phyloP scores from a whole-genome alignment of 2,329 filamentous ascomycete species.

The Aspergillus nomiae region DNA sequence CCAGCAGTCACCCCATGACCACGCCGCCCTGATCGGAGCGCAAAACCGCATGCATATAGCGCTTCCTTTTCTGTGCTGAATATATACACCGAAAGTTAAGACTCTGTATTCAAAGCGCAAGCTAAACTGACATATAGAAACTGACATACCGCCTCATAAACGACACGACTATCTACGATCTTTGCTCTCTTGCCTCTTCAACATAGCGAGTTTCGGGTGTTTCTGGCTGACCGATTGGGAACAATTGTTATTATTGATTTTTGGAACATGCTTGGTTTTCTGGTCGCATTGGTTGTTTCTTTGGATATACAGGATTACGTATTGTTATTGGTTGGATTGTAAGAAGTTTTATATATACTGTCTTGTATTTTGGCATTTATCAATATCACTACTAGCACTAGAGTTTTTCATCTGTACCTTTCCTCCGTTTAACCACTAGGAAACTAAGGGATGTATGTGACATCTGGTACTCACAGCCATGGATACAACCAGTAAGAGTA shows the following conservation, averaged over 20 bases:
- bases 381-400: neutral
- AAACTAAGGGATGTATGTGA: neutral
- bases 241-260: neutral
- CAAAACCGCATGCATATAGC: neutral
- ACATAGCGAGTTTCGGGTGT: neutral
- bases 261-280: neutral
- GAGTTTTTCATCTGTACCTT: neutral
- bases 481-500: neutral
- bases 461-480: neutral
- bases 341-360: neutral
- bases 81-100: neutral
- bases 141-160: neutral
- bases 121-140: constrained; percentile 2
- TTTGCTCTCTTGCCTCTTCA: constrained; percentile 1
- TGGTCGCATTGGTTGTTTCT: neutral
- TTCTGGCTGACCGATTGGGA: neutral
- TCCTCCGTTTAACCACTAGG: neutral
- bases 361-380: neutral
- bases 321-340: neutral
- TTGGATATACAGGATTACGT: neutral
- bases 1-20: constrained; percentile 33
- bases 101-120: neutral
- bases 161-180: neutral
- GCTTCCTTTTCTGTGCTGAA: neutral
- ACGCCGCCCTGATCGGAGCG: neutral